Conservation (phyloP, 306 rosid species). For the Styphnolobium japonicum region DNA sequence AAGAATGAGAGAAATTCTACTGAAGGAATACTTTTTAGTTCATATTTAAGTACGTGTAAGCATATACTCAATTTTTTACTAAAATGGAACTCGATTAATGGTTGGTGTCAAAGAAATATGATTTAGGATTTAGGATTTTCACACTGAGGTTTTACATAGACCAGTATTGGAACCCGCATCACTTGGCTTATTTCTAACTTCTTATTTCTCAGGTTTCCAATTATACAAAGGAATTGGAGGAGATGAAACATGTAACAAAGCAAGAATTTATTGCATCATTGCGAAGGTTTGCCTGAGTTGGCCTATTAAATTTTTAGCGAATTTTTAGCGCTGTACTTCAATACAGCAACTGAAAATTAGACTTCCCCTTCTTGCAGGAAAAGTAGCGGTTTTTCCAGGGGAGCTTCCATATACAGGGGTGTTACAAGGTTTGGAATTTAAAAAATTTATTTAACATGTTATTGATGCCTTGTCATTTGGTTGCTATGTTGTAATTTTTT, state of each 20-base stretch:
- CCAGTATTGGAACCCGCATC: background rate
- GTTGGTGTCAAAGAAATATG: slow-evolving; percentile 21
- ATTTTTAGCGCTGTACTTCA: background rate
- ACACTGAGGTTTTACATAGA: background rate
- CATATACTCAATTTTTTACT: background rate
- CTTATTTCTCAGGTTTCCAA: slow-evolving; percentile 55
- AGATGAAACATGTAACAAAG: slow-evolving; percentile 82
- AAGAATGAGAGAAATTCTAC: background rate
- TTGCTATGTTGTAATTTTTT: background rate
- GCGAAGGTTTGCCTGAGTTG: slow-evolving; percentile 52
- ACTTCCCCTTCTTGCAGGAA: slow-evolving; percentile 50
- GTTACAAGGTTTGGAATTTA: slow-evolving; percentile 69
- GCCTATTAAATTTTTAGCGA: background rate
- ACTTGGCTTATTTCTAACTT: background rate
- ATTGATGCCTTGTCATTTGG: background rate
- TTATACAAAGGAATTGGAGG: slow-evolving; percentile 78
- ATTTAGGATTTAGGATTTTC: background rate
- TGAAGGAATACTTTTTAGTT: background rate
- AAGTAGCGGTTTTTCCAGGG: slow-evolving; percentile 97
- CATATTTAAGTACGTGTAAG: background rate
- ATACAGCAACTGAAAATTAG: background rate
- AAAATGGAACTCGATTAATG: background rate
- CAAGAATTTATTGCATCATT: slow-evolving; percentile 97
- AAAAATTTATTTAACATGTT: background rate
- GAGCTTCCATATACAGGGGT: slow-evolving; percentile 92